Conservation (phyloP, 2,329 filamentous ascomycete species). For the Shiraia bambusicola region DNA sequence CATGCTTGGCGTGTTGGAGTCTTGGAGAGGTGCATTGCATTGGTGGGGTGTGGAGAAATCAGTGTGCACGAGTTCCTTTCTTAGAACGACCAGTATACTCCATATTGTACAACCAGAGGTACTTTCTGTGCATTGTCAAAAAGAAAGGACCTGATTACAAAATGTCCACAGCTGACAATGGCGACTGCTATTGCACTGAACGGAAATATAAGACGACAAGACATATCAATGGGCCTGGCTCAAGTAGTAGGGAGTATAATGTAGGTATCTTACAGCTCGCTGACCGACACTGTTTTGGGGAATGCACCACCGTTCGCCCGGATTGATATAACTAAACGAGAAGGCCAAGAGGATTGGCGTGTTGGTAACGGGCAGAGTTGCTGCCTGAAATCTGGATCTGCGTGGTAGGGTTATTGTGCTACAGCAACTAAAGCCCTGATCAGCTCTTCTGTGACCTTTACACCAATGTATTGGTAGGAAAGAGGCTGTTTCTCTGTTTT, state of each 20-base stretch:
- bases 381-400: too few relatives aligned
- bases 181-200: too few relatives aligned
- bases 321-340: not conserved
- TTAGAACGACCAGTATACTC: too few relatives aligned
- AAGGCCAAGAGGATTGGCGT: too few relatives aligned
- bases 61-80: too few relatives aligned
- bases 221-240: not conserved
- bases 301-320: not conserved
- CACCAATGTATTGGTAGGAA: conserved; percentile 7
- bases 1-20: too few relatives aligned
- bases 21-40: too few relatives aligned
- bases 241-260: not conserved
- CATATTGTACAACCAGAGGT: too few relatives aligned
- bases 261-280: not conserved
- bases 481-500: too few relatives aligned
- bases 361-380: too few relatives aligned
- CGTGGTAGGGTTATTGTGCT: too few relatives aligned
- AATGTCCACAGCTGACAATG: not conserved
- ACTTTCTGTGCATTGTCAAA: not conserved
- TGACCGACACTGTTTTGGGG: not conserved
- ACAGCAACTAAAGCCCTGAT: conserved; percentile 41
- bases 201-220: not conserved
- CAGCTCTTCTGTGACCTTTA: conserved; percentile 33
- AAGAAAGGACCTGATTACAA: not conserved
- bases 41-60: too few relatives aligned